Evolutionary conservation across 345 rosid genomes (phyloP), one percentile per base, ranked within the genome.

Genomic region (Murraya paniculata): DNA sequence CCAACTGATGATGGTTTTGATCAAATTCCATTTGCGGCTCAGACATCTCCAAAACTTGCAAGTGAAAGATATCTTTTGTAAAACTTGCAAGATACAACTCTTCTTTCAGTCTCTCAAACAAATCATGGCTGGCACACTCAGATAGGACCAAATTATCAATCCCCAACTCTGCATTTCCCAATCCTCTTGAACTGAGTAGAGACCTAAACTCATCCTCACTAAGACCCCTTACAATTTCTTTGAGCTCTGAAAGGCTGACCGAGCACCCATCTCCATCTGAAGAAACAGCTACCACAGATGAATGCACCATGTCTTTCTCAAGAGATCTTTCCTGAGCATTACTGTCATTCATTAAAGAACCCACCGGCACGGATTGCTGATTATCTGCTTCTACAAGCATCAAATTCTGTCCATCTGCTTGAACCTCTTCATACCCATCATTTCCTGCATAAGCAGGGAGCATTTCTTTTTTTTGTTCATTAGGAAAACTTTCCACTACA

Each of bases 31-130:
- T 78, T 81, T 77, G 92, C 77, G 85, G 73, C 85, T 71, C 77
- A 72, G 88, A 88, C 64, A 83, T 90, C 76, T 95, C 98, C 71
- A 80, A 73, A 33, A 95, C 84, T 81, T 93, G 96, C 84, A 87
- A 69, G 64, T 85, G 84, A 68, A 85, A 80, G 76, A 92, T 80
- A 85, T 91, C 89, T 78, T 87, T 93, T 39, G 73, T 72, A 77
- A 87, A 84, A 53, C 79, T 86, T 41, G 90, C 58, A 48, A 90
- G 77, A 76, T 86, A 89, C 53, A 94, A 76, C 71, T 92, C 91
- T 77, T 91, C 95, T 50, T 83, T 87, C 55, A 94, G 81, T 86
- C 83, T 86, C 81, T 86, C 94, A 65, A 87, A 41, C 13, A 77
- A 87, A 77, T 57, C 81, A 19, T 27, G 55, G 79, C 25, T 1